Base-by-base conservation (phyloP, 2,329 filamentous ascomycete genomes). In the Xylaria sp. region DNA sequence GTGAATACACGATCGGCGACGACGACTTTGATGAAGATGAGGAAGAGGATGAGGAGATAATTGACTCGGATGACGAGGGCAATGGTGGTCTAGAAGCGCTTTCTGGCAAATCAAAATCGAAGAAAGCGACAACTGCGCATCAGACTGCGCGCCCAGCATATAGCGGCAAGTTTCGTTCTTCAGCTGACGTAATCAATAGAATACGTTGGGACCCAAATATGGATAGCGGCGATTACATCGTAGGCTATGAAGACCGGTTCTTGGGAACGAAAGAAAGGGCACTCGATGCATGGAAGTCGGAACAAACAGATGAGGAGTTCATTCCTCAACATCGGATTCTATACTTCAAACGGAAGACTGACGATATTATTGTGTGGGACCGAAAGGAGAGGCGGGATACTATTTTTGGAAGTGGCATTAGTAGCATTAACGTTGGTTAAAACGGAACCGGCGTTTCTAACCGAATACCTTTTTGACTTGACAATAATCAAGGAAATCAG, bases 251-350 rank as follows among this genome's bases (percentile, higher is more conserved):
- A 72, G 88, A 90, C 75, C 82, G 88, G 17, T 90, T 90, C 73
- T 68, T 82, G 4, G 87, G 87, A 1, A 80, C 83, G 2, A 82
- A 81, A 71, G 88, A 90, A 77, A 85, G 84, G 70, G 75, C 82
- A 1, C 77, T 90, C 5, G 84, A 84, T 60, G 79, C 81, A 36
- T 90, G 88, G 88, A 89, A 87, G 80, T 81, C 80, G 17, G 88
- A 90, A 73, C 85, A 87, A 77, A 89, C 88, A 38, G 85, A 90
- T 71, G 87, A 90, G 67, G 88, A 90, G 77, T 91, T 89, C 73
- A 90, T 91, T 64, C 89, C 89, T 6, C 87, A 90, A 77, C 88
- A 90, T 74, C 82, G 88, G 17, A 88, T 90, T 70, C 75, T 88
- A 65, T 90, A 88, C 76, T 90, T 90, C 74, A 87, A 84, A 77